These are phyloP conservation scores for Juncus inflexus DNA, from an alignment of 176 grass and related monocot species.

Conservation along the genomic window DNA sequence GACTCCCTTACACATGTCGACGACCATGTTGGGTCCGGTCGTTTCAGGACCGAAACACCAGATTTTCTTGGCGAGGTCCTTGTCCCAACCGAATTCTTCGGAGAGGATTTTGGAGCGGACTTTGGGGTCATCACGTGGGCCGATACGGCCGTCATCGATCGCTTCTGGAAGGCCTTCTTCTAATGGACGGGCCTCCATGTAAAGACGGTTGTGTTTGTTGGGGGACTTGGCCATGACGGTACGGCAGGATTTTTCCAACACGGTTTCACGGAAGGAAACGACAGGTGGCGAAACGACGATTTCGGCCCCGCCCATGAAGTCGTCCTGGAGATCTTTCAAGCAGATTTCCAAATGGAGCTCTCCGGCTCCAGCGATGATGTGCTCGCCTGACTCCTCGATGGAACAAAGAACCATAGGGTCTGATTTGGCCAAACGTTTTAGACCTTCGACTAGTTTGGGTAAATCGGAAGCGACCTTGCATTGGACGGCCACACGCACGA, in stretches of 20 bases:
- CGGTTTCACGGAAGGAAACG: constrained; percentile 91
- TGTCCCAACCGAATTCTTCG: constrained; percentile 74
- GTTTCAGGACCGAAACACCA: constrained; percentile 92
- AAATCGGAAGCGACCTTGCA: constrained; percentile 75
- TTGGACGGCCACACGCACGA: constrained; percentile 79
- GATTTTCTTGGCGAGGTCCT: constrained; percentile 87
- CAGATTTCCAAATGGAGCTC: constrained; percentile 86
- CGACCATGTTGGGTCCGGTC: constrained; percentile 78
- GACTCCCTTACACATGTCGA: constrained; percentile 94
- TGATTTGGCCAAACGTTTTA: constrained; percentile 77
- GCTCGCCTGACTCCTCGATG: constrained; percentile 81
- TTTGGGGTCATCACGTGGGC: constrained; percentile 75
- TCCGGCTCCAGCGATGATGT: constrained; percentile 80
- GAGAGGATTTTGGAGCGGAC: constrained; percentile 61
- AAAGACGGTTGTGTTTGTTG: constrained; percentile 77
- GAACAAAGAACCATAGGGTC: constrained; percentile 81
- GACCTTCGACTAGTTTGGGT: constrained; percentile 80
- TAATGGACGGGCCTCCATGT: constrained; percentile 74
- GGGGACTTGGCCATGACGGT: constrained; percentile 92
- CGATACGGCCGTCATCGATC: constrained; percentile 62
- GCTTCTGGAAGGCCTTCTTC: constrained; percentile 74
- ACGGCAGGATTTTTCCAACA: constrained; percentile 65
- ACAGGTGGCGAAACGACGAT: constrained; percentile 69
- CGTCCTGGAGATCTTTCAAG: constrained; percentile 69
- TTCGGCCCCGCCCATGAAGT: constrained; percentile 88